Base-by-base conservation (phyloP, 768 basidiomycete species). In the Lactarius hatsudake region DNA sequence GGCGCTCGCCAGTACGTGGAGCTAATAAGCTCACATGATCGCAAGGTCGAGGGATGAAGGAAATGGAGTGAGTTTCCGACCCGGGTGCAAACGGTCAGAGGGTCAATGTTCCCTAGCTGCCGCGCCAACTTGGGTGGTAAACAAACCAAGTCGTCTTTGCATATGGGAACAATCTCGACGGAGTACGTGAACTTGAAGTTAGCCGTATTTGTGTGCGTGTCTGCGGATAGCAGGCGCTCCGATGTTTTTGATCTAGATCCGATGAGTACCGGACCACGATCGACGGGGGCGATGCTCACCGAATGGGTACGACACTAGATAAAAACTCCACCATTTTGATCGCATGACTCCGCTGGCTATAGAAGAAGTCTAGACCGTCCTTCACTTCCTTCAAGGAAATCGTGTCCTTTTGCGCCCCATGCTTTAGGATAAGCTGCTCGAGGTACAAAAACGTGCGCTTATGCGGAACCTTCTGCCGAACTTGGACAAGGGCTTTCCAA, bases 171-270 rank as follows among this genome's bases (percentile, higher is more conserved):
- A 74, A 99, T 97, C 79, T 98, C 96, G 71, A 98, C 92, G 5
- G 96, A 97, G 81, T 94, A 98, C 5, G 95, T 94, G 78, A 92
- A 96, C 79, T 96, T 98, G 84, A 92, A 97, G 78, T 93, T 98
- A 40, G 96, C 91, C 4, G 95, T 97, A 71, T 86, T 86, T 58
- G 90, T 86, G 76, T 99, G 96, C 1, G 90, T 94, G 75, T 99
- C 97, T 28, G 89, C 82, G 8, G 96, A 97, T 36, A 98, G 84
- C 10, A 99, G 82, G 76, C 97, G 97, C 77, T 98, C 97, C 1
- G 96, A 97, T 12, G 89, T 80, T 79, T 98, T 98, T 59, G 91
- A 88, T 72, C 96, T 95, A 69, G 38, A 42, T 12, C 61, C 42
- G 59, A 64, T 69, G 13, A 72, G 59, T 13, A 62, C 0, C 67